phyloP scores from a whole-genome alignment of 306 rosid species.

The Adenanthera pavonina region DNA sequence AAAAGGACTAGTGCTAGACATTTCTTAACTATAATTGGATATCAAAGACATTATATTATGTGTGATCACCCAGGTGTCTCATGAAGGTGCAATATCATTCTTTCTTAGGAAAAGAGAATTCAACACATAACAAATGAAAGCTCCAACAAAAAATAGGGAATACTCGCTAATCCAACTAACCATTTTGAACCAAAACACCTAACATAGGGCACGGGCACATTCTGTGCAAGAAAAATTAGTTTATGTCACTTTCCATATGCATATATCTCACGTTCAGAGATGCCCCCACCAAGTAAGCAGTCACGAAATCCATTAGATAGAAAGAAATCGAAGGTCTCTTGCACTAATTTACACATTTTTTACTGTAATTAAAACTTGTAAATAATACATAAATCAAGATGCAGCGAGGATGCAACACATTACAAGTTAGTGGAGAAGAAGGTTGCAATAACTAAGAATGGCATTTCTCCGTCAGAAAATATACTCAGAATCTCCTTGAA shows the following conservation, averaged over 20 bases:
- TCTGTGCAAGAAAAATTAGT: neutral
- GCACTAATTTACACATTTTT: conserved; percentile 1
- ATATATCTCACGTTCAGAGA: neutral
- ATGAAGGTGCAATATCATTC: conserved; percentile 18
- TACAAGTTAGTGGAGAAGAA: too few species aligned
- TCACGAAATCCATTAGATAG: neutral
- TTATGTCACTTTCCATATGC: neutral
- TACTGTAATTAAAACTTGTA: neutral
- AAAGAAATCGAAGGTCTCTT: neutral
- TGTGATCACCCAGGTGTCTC: conserved; percentile 22
- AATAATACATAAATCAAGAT: neutral
- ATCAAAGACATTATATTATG: conserved; percentile 16
- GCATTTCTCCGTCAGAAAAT: too few species aligned
- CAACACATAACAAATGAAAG: conserved; percentile 11
- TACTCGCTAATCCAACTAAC: neutral
- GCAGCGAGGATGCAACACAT: too few species aligned
- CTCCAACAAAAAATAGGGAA: neutral
- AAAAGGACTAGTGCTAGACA: conserved; percentile 21
- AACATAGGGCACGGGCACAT: neutral
- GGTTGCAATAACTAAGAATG: too few species aligned
- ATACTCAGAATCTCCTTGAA: too few species aligned
- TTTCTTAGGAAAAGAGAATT: neutral
- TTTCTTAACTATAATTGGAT: conserved; percentile 29
- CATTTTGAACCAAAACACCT: conserved; percentile 9
- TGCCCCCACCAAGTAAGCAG: neutral